These are phyloP conservation scores for Blastocystis sp. DNA, from an alignment of 352 stramenopile species.

Conservation along the genomic window DNA sequence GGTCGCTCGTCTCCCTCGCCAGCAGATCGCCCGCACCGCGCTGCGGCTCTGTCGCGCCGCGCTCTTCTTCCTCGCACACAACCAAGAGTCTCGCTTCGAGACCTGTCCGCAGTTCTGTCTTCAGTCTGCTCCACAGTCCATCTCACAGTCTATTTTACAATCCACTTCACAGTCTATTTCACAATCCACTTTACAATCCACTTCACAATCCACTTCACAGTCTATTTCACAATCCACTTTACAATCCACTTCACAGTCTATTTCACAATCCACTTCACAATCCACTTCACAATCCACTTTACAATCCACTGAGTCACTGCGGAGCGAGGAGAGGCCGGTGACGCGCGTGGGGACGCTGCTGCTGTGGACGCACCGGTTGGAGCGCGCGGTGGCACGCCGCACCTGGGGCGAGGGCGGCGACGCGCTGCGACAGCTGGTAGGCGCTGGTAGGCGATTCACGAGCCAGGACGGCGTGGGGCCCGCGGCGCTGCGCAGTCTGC, in stretches of 20 bases:
- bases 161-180: no score
- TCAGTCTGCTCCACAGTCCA: background rate
- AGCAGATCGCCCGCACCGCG: slow-evolving; percentile 8
- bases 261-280: no score
- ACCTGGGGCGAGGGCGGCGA: slow-evolving; percentile 10
- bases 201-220: no score
- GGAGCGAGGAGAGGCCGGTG: no score
- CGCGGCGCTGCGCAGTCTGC: slow-evolving; percentile 1
- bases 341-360: background rate
- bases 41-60: background rate
- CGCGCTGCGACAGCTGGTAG: slow-evolving; percentile 5
- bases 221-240: no score
- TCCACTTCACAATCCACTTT: no score
- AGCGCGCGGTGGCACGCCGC: background rate
- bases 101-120: background rate
- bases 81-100: background rate
- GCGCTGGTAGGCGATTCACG: background rate
- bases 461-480: background rate
- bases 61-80: slow-evolving; percentile 15
- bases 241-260: no score
- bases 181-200: no score
- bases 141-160: no score
- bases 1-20: background rate
- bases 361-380: background rate
- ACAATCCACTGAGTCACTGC: no score